Percentiles rank a stretch among this genome's conserved stretches.
These are phyloP conservation scores for Corynespora cassiicola DNA, from an alignment of 2,329 filamentous ascomycete species.

Conservation along the genomic window DNA sequence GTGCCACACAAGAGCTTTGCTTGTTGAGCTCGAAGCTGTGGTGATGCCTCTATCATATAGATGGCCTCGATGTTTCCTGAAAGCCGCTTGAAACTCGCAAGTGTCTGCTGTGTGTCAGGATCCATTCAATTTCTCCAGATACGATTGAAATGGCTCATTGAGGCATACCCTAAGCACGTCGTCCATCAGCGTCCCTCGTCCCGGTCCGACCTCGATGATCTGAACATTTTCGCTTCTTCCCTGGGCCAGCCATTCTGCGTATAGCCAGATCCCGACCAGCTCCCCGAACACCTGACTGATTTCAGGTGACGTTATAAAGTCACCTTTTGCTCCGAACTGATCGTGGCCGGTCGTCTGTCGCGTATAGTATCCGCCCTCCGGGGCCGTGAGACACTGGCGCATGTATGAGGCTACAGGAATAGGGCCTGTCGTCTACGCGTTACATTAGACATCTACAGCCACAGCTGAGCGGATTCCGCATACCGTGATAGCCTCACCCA, in stretches of 20 bases:
- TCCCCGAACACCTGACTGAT: slow-evolving; percentile 98
- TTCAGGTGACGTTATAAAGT: slow-evolving; percentile 96
- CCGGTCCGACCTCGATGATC: slow-evolving; percentile 92
- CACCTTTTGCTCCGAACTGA: slow-evolving; percentile 90
- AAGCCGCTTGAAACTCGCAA: slow-evolving; percentile 82
- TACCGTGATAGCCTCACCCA: slow-evolving; percentile 87
- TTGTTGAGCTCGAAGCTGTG: slow-evolving; percentile 77
- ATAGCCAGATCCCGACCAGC: slow-evolving; percentile 90
- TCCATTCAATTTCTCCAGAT: background rate
- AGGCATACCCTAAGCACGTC: slow-evolving; percentile 89
- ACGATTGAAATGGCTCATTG: too few relatives aligned
- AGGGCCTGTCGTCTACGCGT: slow-evolving; percentile 78
- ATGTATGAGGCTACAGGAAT: slow-evolving; percentile 93
- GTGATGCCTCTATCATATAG: slow-evolving; percentile 94
- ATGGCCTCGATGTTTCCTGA: slow-evolving; percentile 80
- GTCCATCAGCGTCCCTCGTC: slow-evolving; percentile 94
- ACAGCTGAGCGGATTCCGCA: slow-evolving; percentile 17
- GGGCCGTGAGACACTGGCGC: slow-evolving; percentile 96
- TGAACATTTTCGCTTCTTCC: slow-evolving; percentile 78
- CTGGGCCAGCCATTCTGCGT: slow-evolving; percentile 96
- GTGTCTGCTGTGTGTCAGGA: slow-evolving; percentile 64
- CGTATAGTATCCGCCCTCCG: slow-evolving; percentile 93
- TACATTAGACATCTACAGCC: slow-evolving; percentile 9
- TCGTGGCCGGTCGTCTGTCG: slow-evolving; percentile 72
- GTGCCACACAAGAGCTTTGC: slow-evolving; percentile 82